Evolutionary conservation across 371 early-diverging fungal genomes (phyloP).

Genomic region (Coemansia linderi): DNA sequence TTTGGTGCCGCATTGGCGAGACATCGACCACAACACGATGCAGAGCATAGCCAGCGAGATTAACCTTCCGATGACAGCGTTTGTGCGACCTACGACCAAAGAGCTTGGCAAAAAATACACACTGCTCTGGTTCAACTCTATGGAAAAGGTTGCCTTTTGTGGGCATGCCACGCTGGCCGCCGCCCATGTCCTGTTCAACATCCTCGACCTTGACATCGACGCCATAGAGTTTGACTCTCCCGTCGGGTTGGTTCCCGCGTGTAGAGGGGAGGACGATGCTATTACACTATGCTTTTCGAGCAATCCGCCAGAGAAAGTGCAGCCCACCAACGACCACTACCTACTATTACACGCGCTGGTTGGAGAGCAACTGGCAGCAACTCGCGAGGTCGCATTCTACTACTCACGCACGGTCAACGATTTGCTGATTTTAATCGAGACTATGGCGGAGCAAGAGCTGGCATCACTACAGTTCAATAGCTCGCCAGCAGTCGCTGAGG

Average conservation of each 20-base stretch:
- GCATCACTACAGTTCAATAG: not conserved
- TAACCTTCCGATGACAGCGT: constrained; percentile 53
- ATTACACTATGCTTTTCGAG: constrained; percentile 4
- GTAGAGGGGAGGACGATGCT: not conserved
- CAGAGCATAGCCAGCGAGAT: constrained; percentile 44
- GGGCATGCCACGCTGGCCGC: constrained; percentile 54
- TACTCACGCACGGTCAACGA: constrained; percentile 11
- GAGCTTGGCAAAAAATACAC: constrained; percentile 8
- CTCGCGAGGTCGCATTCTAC: not conserved
- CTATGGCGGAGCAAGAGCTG: not conserved
- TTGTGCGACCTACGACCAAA: constrained; percentile 18
- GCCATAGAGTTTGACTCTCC: constrained; percentile 10
- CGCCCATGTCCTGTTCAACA: constrained; percentile 32
- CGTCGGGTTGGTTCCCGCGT: not conserved
- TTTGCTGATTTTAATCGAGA: constrained; percentile 6
- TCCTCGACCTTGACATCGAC: not conserved
- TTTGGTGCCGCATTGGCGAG: constrained; percentile 16
- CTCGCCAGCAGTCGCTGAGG: not conserved
- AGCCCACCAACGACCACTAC: not conserved
- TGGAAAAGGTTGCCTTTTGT: constrained; percentile 38
- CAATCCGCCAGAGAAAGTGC: constrained; percentile 4
- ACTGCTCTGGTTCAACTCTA: constrained; percentile 51
- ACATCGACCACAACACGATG: constrained; percentile 18
- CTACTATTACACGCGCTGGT: constrained; percentile 8
- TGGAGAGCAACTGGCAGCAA: not conserved